A percentile compares a stretch with the other conserved stretches of the same genome.
Conservation (phyloP, 139 green algal species). For the Diplosphaera chodatii region DNA sequence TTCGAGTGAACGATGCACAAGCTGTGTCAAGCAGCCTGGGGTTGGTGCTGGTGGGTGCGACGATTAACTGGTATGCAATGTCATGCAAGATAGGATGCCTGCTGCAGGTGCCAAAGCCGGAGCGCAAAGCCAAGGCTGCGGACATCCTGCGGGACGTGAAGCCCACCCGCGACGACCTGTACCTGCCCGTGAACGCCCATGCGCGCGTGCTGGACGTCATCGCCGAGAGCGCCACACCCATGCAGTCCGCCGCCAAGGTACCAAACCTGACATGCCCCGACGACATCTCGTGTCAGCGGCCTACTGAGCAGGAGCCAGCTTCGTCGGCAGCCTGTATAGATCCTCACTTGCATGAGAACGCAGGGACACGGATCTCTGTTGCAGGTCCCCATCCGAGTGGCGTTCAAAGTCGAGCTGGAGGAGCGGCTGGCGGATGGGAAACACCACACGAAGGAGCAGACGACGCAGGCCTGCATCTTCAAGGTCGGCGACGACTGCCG, state of each 20-base stretch:
- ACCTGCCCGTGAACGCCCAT: conserved; percentile 83
- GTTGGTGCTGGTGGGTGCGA: no score
- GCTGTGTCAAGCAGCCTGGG: no score
- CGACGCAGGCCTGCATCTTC: conserved; percentile 77
- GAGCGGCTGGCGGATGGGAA: neutral
- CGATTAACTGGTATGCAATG: no score
- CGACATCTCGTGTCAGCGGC: no score
- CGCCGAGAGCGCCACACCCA: conserved; percentile 55
- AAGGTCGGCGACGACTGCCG: conserved; percentile 94
- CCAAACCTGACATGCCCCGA: no score
- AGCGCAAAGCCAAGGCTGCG: conserved; percentile 11
- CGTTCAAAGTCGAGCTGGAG: conserved; percentile 68
- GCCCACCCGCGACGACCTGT: conserved; percentile 68
- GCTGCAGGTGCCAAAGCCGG: conserved; percentile 31
- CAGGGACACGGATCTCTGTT: no score
- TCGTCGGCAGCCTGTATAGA: no score
- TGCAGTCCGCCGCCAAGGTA: conserved; percentile 84
- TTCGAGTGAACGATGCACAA: no score
- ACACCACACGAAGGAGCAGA: conserved; percentile 1
- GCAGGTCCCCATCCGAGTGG: conserved; percentile 87
- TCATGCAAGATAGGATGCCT: no score
- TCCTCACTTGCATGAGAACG: no score
- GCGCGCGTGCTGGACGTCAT: conserved; percentile 56
- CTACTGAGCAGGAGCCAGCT: no score
- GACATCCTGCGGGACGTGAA: neutral